Evolutionary conservation across 192 early-diverging fungal genomes (phyloP).

Genomic region (Backusella tuberculispora): DNA sequence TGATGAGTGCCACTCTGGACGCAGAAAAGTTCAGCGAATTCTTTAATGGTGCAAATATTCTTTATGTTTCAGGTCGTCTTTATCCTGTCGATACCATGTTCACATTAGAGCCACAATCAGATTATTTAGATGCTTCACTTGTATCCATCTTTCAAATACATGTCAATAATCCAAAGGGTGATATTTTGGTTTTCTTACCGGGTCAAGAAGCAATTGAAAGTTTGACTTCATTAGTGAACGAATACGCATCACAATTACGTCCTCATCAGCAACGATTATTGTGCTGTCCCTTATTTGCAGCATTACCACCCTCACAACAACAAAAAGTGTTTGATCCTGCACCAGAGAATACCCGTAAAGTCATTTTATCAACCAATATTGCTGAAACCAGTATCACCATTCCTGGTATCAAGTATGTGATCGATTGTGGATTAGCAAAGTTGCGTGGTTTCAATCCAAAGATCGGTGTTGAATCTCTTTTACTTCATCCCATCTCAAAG

Average conservation of each 20-base stretch:
- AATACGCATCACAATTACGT: slow-evolving; percentile 68
- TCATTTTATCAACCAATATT: slow-evolving; percentile 96
- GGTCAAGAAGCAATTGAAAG: slow-evolving; percentile 95
- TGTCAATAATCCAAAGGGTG: slow-evolving; percentile 80
- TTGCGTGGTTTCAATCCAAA: slow-evolving; percentile 86
- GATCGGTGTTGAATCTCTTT: slow-evolving; percentile 85
- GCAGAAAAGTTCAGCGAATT: slow-evolving; percentile 90
- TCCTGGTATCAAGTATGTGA: slow-evolving; percentile 89
- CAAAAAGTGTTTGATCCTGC: slow-evolving; percentile 87
- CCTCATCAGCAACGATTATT: slow-evolving; percentile 59
- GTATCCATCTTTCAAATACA: slow-evolving; percentile 91
- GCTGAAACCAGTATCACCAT: slow-evolving; percentile 99
- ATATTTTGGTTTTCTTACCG: slow-evolving; percentile 93
- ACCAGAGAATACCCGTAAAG: slow-evolving; percentile 85
- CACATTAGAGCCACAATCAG: slow-evolving; percentile 77
- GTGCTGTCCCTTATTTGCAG: slow-evolving; percentile 91
- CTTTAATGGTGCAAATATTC: slow-evolving; percentile 84
- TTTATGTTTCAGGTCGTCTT: slow-evolving; percentile 90
- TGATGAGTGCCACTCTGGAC: slow-evolving; percentile 97
- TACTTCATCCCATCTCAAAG: slow-evolving; percentile 89
- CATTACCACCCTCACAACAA: slow-evolving; percentile 88
- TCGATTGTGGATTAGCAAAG: slow-evolving; percentile 95
- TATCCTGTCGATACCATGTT: slow-evolving; percentile 87
- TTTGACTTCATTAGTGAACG: slow-evolving; percentile 80
- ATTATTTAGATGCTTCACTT: slow-evolving; percentile 91